Conservation (phyloP, 2,329 filamentous ascomycete genomes). For the Cladosporium phlei region DNA sequence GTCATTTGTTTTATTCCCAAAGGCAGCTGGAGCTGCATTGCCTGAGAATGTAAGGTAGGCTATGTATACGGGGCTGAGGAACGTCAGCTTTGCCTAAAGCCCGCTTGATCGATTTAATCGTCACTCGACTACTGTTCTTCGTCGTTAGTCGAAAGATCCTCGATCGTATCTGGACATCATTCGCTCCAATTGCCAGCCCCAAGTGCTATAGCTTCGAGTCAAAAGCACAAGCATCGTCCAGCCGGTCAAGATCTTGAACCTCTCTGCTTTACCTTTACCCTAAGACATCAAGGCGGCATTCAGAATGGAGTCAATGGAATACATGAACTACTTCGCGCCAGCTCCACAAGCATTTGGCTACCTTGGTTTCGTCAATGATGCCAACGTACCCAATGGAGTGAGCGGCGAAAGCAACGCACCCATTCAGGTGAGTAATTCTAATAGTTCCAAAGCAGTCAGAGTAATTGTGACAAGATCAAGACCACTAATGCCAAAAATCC, state of each 20-base stretch:
- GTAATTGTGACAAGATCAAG: background rate
- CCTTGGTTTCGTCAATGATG: slow-evolving; percentile 26
- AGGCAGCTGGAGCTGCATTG: slow-evolving; percentile 1
- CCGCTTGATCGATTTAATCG: background rate
- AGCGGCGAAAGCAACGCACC: slow-evolving; percentile 37
- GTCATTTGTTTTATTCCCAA: background rate
- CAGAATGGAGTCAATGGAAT: slow-evolving; percentile 48
- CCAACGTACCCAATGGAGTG: slow-evolving; percentile 38
- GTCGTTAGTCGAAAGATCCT: background rate
- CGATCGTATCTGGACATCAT: too few species aligned
- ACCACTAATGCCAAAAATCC: background rate
- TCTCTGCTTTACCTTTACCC: background rate
- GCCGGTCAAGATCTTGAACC: too few species aligned
- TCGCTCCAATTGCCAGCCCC: background rate
- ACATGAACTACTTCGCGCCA: slow-evolving; percentile 48
- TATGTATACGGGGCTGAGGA: background rate
- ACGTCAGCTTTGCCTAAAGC: too few species aligned
- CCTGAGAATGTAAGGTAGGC: too few species aligned
- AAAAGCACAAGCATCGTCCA: background rate
- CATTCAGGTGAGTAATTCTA: slow-evolving; percentile 32
- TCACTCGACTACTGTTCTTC: background rate
- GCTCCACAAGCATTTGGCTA: slow-evolving; percentile 47
- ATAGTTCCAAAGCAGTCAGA: slow-evolving; percentile 1
- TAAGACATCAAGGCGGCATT: background rate
- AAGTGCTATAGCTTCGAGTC: background rate